Evolutionary conservation across 2,329 filamentous ascomycete genomes (phyloP).

Genomic region (Helotiales sp.): DNA sequence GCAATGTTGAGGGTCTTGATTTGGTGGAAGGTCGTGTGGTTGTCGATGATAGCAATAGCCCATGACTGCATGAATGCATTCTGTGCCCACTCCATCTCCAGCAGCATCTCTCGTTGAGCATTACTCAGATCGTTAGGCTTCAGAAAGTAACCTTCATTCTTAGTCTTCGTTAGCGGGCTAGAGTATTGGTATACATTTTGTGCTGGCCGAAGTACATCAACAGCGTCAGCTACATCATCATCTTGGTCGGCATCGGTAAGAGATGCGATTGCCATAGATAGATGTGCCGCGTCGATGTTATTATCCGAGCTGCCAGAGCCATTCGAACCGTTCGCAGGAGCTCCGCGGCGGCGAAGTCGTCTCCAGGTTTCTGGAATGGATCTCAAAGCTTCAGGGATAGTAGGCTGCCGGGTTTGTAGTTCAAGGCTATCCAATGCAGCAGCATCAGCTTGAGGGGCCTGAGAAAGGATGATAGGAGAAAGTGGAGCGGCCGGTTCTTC

Average conservation of each 20-base stretch:
- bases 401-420: neutral
- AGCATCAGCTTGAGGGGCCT: neutral
- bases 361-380: neutral
- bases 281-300: too few relatives aligned
- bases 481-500: conserved; percentile 5
- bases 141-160: conserved; percentile 20
- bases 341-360: neutral
- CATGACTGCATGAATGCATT: conserved; percentile 68
- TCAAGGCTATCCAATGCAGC: neutral
- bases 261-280: neutral
- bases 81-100: conserved; percentile 69
- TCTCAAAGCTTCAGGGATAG: neutral
- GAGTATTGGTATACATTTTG: neutral
- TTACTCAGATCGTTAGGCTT: conserved; percentile 56
- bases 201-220: neutral
- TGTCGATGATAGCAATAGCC: conserved; percentile 63
- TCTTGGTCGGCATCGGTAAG: conserved; percentile 5
- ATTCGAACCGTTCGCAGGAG: neutral
- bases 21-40: conserved; percentile 50
- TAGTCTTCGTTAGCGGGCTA: conserved; percentile 4
- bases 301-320: neutral
- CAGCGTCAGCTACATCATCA: too few relatives aligned
- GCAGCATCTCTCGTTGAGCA: conserved; percentile 67
- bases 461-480: neutral
- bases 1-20: conserved; percentile 63